Evolutionary conservation across 441 rosid genomes (phyloP), one percentile per base, ranked within the genome.

Genomic region (Francoa sonchifolia): DNA sequence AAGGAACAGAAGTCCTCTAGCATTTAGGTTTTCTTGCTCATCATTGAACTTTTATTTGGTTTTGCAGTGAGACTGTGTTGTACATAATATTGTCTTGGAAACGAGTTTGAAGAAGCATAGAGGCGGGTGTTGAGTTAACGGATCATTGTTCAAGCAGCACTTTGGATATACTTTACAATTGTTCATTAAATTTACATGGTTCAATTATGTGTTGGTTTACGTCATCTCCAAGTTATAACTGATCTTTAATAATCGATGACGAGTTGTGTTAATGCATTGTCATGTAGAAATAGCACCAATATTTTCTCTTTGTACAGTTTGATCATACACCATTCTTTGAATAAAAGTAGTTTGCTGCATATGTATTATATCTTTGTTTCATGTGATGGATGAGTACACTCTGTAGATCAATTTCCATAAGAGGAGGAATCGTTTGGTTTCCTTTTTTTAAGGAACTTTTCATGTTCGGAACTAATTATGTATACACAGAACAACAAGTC

Each of bases 21-120:
- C n/a, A n/a, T n/a, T n/a, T n/a, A n/a, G n/a, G n/a, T n/a, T n/a
- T 27, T 19, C 15, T 19, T 31, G 28, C 51, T 39, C 28, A 60
- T 12, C 22, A 1, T 7, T 21, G 4, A 4, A 5, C 22, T 27
- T 23, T 15, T 11, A 4, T 42, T 30, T 33, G 34, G 3, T 16
- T 20, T 47, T 47, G 11, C 46, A 47, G 58, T 47, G 42, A 47
- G n/a, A n/a, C n/a, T 28, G 8, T 17, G 4, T 8, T 6, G 22
- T 25, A 38, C 33, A 31, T 6, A 29, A 18, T 11, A 16, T 7
- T 1, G 9, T 35, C 26, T 27, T 4, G 4, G 16, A 18, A 18
- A 9, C n/a, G 21, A 18, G 12, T 45, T 47, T 31, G 32, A 8
- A 3, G 14, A 12, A 5, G 17, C 16, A 10, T 6, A 33, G 6